Conservation (phyloP, 2,329 filamentous ascomycete genomes). For the Ilyonectria mors-panacis region DNA sequence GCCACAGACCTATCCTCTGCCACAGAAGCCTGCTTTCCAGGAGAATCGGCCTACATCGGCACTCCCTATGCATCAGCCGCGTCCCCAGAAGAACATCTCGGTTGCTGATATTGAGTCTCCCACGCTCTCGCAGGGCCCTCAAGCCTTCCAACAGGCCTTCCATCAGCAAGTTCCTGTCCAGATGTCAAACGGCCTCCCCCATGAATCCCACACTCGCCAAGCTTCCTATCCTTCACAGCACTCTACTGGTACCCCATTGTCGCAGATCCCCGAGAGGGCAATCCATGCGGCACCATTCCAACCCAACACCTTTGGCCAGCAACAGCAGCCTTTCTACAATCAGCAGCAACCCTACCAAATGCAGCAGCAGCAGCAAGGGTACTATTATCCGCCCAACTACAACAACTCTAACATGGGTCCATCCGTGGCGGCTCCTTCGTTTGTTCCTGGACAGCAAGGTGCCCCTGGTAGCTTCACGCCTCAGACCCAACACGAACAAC, state of each 20-base stretch:
- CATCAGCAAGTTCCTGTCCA: constrained; percentile 93
- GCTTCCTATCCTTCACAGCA: constrained; percentile 79
- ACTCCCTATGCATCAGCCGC: constrained; percentile 91
- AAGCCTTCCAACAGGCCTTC: constrained; percentile 92
- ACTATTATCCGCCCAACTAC: constrained; percentile 77
- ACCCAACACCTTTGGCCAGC: constrained; percentile 75
- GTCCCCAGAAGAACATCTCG: constrained; percentile 94
- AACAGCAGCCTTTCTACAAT: constrained; percentile 69
- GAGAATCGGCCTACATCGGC: constrained; percentile 66
- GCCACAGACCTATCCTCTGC: constrained; percentile 71
- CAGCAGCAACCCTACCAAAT: constrained; percentile 72
- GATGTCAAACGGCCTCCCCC: constrained; percentile 69
- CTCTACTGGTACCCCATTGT: constrained; percentile 84
- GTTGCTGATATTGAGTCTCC: constrained; percentile 94
- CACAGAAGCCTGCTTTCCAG: constrained; percentile 71
- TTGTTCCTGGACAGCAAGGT: constrained; percentile 68
- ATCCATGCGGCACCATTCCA: constrained; percentile 94
- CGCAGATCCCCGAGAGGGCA: constrained; percentile 92
- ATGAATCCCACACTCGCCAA: constrained; percentile 76
- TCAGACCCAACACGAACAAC: constrained; percentile 58
- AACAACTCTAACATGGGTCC: constrained; percentile 67
- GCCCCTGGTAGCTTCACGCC: constrained; percentile 60
- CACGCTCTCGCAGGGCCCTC: constrained; percentile 69
- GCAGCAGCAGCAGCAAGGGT: constrained; percentile 65
- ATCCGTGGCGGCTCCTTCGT: constrained; percentile 66